These are phyloP conservation scores for Jamesozyma rosinii DNA, from an alignment of 805 yeast genomes.

Conservation along the genomic window DNA sequence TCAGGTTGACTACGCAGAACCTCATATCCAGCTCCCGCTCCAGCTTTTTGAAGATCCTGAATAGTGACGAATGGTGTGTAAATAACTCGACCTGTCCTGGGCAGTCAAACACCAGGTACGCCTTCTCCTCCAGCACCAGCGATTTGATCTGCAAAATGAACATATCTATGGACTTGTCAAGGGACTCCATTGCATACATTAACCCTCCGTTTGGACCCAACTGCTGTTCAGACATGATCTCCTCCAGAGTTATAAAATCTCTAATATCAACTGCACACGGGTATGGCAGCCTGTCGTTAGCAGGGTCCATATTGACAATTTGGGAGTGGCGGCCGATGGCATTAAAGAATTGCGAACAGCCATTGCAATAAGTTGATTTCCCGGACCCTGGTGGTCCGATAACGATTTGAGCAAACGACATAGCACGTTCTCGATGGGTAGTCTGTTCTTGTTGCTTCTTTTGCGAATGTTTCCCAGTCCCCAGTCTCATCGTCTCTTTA, in stretches of 20 bases:
- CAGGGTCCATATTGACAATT: constrained; percentile 88
- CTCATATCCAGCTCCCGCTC: constrained; percentile 60
- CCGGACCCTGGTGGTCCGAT: constrained; percentile 99
- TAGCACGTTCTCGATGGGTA: too few relatives aligned
- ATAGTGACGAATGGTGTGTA: constrained; percentile 76
- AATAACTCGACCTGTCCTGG: constrained; percentile 96
- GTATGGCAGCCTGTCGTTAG: constrained; percentile 64
- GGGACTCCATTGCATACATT: constrained; percentile 72
- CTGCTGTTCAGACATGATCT: constrained; percentile 60
- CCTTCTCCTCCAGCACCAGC: constrained; percentile 46
- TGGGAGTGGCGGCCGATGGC: constrained; percentile 88
- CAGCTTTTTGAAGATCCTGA: constrained; percentile 54
- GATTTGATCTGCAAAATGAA: constrained; percentile 49
- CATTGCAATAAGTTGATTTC: constrained; percentile 88
- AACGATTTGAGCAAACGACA: constrained; percentile 80
- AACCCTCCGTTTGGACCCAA: constrained; percentile 88
- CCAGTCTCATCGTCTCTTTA: too few relatives aligned
- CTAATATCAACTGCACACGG: constrained; percentile 72
- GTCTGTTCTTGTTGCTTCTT: too few relatives aligned
- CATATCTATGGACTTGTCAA: constrained; percentile 48
- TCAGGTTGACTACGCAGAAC: constrained; percentile 72
- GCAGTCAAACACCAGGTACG: constrained; percentile 74
- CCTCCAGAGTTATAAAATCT: constrained; percentile 66
- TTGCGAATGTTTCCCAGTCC: too few relatives aligned
- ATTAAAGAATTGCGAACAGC: constrained; percentile 82